Evolutionary conservation across 2,329 filamentous ascomycete genomes (phyloP), one percentile per base, ranked within the genome.

Genomic region (Trichoderma sp.): DNA sequence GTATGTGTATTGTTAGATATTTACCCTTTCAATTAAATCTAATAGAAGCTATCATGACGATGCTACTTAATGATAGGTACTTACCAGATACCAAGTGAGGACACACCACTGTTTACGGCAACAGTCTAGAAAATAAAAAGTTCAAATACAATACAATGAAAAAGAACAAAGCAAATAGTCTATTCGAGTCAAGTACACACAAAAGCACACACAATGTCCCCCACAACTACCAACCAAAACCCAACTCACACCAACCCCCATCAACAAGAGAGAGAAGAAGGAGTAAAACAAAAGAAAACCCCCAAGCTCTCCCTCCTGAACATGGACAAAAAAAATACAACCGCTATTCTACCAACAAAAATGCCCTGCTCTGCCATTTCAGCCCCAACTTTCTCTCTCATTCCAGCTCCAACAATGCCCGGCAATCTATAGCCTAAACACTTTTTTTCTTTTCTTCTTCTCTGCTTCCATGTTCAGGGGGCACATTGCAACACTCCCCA

Each of bases 101-200:
- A 38, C 12, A 27, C 7, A 9, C 9, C 14, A 45, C 16, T 6
- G 14, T 56, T 24, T 21, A 62, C 14, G 4, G 18, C 33, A 6
- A 33, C 62, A 27, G 29, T 27, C 21, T 45, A 14, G 9, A 35
- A 31, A 71, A 76, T 68, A 29, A n/a, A 29, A 24, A 64, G 74
- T 75, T 71, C 56, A 76, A 77, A 31, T 65, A 66, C 18, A 71
- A 71, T 53, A 71, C 18, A 71, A 71, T 53, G 68, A 76, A 67
- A 75, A 73, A 41, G 65, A 71, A 71, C 66, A 72, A 65, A 56
- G 75, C 53, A 76, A 64, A 74, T 76, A 53, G 77, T 78, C 78
- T 81, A 79, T 80, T 76, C 77, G 77, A 76, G 35, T 77, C 81
- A 62, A 69, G 31, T 31, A 38, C 24, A 71, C 56, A 56, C 66